These are phyloP conservation scores for Suillus clintonianus DNA, from an alignment of 768 basidiomycete species.

Conservation along the genomic window DNA sequence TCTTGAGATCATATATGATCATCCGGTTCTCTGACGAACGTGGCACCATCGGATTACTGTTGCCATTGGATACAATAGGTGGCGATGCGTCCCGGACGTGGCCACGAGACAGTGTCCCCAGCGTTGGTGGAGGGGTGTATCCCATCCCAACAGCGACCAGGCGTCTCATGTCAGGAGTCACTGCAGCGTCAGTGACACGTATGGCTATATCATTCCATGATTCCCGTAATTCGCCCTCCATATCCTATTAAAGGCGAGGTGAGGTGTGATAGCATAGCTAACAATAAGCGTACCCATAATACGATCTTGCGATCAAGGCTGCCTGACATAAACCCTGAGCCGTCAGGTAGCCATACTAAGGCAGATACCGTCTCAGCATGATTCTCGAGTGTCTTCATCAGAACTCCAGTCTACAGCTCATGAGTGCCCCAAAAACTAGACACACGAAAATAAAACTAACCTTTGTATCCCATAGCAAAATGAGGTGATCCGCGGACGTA, in stretches of 20 bases:
- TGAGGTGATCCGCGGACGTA: constrained; percentile 76
- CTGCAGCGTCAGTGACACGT: constrained; percentile 83
- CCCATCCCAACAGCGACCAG: constrained; percentile 85
- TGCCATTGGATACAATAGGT: constrained; percentile 33
- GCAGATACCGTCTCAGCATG: constrained; percentile 86
- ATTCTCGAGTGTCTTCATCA: constrained; percentile 61
- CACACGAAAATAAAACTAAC: constrained; percentile 42
- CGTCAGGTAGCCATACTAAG: constrained; percentile 86
- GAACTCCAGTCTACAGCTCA: constrained; percentile 66
- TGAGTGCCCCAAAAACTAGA: constrained; percentile 10
- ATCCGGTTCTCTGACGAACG: constrained; percentile 58
- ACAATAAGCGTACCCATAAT: constrained; percentile 66
- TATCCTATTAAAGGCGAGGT: constrained; percentile 51
- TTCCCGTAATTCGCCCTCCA: constrained; percentile 70
- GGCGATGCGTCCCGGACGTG: constrained; percentile 38
- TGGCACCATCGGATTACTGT: constrained; percentile 30
- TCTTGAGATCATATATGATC: constrained; percentile 74
- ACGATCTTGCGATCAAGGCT: constrained; percentile 83
- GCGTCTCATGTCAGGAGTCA: constrained; percentile 82
- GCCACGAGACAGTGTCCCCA: constrained; percentile 22
- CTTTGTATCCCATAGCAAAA: constrained; percentile 91
- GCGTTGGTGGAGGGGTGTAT: constrained; percentile 29
- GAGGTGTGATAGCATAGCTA: constrained; percentile 8
- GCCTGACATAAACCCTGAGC: constrained; percentile 86
- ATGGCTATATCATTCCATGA: constrained; percentile 71